Base-by-base conservation (phyloP, 75 land plant species). In the Cupressus sempervirens region DNA sequence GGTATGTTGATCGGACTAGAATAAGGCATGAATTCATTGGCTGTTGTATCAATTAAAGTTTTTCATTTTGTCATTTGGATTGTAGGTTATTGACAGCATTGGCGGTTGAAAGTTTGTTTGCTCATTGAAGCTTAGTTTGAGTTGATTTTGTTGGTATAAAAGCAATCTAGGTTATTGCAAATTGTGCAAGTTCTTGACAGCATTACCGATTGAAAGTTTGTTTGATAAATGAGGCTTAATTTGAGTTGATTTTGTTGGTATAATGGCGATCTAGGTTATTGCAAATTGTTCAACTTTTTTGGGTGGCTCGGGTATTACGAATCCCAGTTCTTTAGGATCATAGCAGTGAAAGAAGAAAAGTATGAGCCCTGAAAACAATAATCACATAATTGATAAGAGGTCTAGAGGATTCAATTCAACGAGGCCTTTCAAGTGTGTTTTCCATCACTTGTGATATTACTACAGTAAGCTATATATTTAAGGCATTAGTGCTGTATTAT, bases 1-100 rank as follows among this genome's bases (percentile, higher is more conserved):
- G 93, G 94, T 92, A 85, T 32, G 15, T 50, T 68, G 13, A 18
- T 34, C 67, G 43, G 14, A 43, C 81, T n/a, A 68, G 73, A 68
- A 65, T 65, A 65, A 68, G 73, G 32, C 9, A 68, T 68, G 32
- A 68, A 68, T 68, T 68, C 11, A 23, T 68, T 68, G 73, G 9
- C n/a, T 26, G 32, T 56, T n/a, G 9, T 13, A 68, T 68, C 34
- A 68, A 68, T 29, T 29, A 68, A 26, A 32, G 73, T 68, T 68
- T 68, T 68, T 68, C 62, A 4, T 56, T 56, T 68, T n/a, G 26
- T 68, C 13, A 30, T 68, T 68, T 68, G 73, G 14, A 68, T n/a
- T 68, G 73, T n/a, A 68, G 30, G 73, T 68, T 68, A 34, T 68
- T 29, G n/a, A 68, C 34, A 23, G 73, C 62, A 56, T 56, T 56